Conservation (phyloP, 2,329 filamentous ascomycete genomes). For the Passalora sequoiae region DNA sequence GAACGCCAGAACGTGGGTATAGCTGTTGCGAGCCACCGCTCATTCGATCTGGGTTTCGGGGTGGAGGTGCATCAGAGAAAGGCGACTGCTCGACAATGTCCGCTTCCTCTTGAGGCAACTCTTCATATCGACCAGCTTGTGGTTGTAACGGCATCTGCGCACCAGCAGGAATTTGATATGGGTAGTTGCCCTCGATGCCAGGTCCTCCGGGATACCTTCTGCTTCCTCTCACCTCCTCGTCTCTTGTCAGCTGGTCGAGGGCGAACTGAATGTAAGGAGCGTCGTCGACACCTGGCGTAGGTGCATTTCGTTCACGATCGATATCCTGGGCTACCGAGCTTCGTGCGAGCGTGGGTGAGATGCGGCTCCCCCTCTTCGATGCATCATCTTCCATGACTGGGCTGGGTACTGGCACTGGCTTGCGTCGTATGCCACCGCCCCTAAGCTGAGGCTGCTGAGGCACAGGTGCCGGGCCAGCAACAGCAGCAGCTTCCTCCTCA, state of each 20-base stretch:
- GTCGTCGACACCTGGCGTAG: slow-evolving; percentile 75
- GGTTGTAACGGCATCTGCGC: slow-evolving; percentile 11
- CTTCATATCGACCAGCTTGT: slow-evolving; percentile 17
- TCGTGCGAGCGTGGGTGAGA: slow-evolving; percentile 22
- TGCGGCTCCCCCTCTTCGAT: slow-evolving; percentile 13
- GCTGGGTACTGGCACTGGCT: slow-evolving; percentile 35
- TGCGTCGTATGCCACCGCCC: slow-evolving; percentile 29
- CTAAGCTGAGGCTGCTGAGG: slow-evolving; percentile 8
- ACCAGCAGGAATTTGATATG: slow-evolving; percentile 17
- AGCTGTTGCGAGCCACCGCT: slow-evolving; percentile 5
- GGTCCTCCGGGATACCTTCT: slow-evolving; percentile 43
- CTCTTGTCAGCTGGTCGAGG: slow-evolving; percentile 76
- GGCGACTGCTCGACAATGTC: slow-evolving; percentile 13
- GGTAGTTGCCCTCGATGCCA: slow-evolving; percentile 21
- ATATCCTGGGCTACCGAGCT: slow-evolving; percentile 31
- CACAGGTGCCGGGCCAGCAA: slow-evolving; percentile 5
- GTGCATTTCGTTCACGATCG: slow-evolving; percentile 36
- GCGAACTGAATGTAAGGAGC: slow-evolving; percentile 86
- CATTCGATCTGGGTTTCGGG: slow-evolving; percentile 15
- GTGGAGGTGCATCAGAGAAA: slow-evolving; percentile 16
- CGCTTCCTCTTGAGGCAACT: slow-evolving; percentile 19
- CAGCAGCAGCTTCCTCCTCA: slow-evolving; percentile 9
- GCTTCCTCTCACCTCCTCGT: slow-evolving; percentile 58
- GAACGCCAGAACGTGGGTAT: slow-evolving; percentile 1
- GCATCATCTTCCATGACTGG: slow-evolving; percentile 27